These are phyloP conservation scores for Collybiopsis luxurians DNA, from an alignment of 768 basidiomycete genomes.

Conservation along the genomic window DNA sequence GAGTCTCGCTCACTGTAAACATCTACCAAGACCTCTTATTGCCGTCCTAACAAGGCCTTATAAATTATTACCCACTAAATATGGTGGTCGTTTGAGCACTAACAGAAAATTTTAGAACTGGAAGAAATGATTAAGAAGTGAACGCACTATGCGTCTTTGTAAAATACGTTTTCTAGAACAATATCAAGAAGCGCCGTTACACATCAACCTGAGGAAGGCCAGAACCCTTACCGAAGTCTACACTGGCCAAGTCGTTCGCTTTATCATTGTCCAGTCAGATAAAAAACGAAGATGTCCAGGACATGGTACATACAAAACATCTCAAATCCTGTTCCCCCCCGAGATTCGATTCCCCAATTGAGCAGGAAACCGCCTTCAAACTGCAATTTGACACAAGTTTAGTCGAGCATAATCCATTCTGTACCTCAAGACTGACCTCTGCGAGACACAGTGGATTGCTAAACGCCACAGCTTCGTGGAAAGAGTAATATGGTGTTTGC, in stretches of 20 bases:
- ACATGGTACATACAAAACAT: constrained; percentile 19
- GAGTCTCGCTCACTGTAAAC: constrained; percentile 52
- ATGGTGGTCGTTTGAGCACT: constrained; percentile 50
- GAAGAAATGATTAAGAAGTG: neutral
- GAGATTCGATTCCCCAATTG: constrained; percentile 38
- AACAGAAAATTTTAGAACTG: neutral
- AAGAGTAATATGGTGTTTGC: constrained; percentile 44
- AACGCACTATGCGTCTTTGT: constrained; percentile 49
- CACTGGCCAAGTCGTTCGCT: constrained; percentile 36
- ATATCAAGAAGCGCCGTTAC: too few species aligned
- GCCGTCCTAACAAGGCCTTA: constrained; percentile 13
- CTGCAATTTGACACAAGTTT: too few species aligned
- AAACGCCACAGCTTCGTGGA: constrained; percentile 39
- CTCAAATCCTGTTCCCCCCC: constrained; percentile 49
- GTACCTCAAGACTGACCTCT: constrained; percentile 28
- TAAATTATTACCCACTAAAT: constrained; percentile 32
- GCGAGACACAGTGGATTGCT: constrained; percentile 50
- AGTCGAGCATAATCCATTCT: too few species aligned
- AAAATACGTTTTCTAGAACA: constrained; percentile 44
- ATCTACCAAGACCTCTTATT: constrained; percentile 25
- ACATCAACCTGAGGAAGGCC: too few species aligned
- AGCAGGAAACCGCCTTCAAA: constrained; percentile 51
- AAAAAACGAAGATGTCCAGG: too few species aligned
- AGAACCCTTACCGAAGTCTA: constrained; percentile 40
- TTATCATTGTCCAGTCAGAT: neutral